These are phyloP conservation scores for Triangularia setosa DNA, from an alignment of 2,329 filamentous ascomycete species.

Conservation along the genomic window DNA sequence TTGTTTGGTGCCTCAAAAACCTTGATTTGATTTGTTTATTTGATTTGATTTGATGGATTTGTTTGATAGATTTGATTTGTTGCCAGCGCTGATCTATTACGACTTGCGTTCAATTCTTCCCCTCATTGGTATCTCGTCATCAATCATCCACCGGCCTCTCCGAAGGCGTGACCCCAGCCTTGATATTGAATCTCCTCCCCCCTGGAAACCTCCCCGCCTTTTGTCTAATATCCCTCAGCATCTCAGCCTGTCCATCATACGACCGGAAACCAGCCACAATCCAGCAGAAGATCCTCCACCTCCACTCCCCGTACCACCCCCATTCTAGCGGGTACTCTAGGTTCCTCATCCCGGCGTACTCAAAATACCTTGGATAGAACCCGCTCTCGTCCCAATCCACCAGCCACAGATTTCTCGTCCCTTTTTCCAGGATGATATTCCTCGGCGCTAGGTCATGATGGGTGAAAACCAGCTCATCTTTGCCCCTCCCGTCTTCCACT, in stretches of 20 bases:
- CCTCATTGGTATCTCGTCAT: background rate
- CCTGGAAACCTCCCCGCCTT: background rate
- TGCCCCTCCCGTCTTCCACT: background rate
- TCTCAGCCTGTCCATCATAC: background rate
- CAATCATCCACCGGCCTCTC: background rate
- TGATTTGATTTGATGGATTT: too few relatives aligned
- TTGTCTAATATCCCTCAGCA: background rate
- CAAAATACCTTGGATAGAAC: background rate
- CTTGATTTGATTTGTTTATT: too few relatives aligned
- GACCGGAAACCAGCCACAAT: background rate
- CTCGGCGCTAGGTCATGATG: background rate
- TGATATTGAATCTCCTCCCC: background rate
- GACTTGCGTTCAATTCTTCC: background rate
- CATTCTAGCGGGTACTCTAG: background rate
- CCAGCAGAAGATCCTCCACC: background rate
- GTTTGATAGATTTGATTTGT: too few relatives aligned
- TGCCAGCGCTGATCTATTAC: too few relatives aligned
- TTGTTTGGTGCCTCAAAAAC: too few relatives aligned
- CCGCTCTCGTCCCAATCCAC: background rate
- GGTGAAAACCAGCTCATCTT: background rate
- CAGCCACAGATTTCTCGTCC: background rate
- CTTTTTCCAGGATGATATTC: background rate
- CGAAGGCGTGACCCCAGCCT: constrained; percentile 1
- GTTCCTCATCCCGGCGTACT: background rate
- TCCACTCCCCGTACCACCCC: background rate